Evolutionary conservation across 78 protist genomes (phyloP), one percentile per base, ranked within the genome.

Genomic region (Dictyostelium brefeldianum): DNA sequence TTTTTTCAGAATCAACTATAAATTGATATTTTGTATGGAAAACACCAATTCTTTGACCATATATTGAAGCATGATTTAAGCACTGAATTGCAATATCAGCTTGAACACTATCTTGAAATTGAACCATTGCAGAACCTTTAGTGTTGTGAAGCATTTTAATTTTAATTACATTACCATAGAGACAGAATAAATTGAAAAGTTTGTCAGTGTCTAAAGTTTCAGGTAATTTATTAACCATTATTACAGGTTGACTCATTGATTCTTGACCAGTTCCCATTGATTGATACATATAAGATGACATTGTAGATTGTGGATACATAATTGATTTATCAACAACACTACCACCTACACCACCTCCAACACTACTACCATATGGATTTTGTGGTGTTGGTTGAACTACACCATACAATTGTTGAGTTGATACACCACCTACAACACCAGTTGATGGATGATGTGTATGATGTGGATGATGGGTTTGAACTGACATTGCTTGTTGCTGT

Each of bases 181-280:
- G 87, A 90, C 95, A 90, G 62, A 90, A 90, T 6, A 90, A 25
- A 36, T 90, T 90, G 80, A 90, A 90, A 2, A 90, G 70, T 57
- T 82, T 79, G 10, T 90, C 95, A 3, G 83, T 8, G 7, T 81
- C 82, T 17, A 90, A 14, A 46, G 48, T 67, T 57, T 90, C 95
- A 27, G 89, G 85, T 7, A 90, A 31, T 43, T 71, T 90, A 29
- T 79, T 64, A n/a, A 90, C 95, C 80, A 79, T 67, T 4, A 90
- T 56, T 11, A 90, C 95, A 4, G 89, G 43, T 29, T 64, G 81
- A 6, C 36, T 22, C 62, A 81, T 27, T 22, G 77, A 25, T 48
- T 50, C 70, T 15, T 20, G 53, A 53, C 27, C 70, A 25, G 43
- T 2, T 36, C 43, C 41, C 77, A 22, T 48, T 20, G 47, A 7